Evolutionary conservation across 305 asterid species (phyloP).

Genomic region (Fraxinus baroniana): DNA sequence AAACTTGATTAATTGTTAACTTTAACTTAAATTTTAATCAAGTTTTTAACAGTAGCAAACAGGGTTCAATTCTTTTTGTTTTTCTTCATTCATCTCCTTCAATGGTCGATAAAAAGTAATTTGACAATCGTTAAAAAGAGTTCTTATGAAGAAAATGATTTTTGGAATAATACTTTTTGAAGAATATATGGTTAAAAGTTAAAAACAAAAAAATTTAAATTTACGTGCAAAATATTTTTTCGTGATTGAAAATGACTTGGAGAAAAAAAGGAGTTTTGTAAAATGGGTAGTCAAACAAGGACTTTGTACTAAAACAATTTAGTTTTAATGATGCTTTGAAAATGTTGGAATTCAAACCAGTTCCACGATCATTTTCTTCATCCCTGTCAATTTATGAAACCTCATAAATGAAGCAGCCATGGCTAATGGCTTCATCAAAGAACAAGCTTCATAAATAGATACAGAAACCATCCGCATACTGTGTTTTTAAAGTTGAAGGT

Average conservation of each 20-base stretch:
- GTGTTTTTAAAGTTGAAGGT: background rate
- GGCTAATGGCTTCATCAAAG: background rate
- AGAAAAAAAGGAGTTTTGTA: background rate
- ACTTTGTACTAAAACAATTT: background rate
- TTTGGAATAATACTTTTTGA: too few species aligned
- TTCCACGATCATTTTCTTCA: conserved; percentile 16
- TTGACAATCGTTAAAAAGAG: background rate
- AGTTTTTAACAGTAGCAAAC: background rate
- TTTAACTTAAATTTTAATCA: background rate
- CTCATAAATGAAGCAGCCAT: background rate
- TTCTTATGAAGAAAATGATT: background rate
- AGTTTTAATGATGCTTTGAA: background rate
- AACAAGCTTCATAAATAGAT: background rate
- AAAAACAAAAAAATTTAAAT: too few species aligned
- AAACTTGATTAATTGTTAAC: too few species aligned
- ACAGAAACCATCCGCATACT: background rate
- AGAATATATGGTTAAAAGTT: background rate
- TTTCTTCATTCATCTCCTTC: background rate
- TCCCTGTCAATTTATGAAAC: background rate
- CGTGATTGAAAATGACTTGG: background rate
- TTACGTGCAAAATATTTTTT: background rate
- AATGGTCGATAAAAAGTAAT: background rate
- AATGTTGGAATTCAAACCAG: background rate
- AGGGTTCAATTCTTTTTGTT: background rate
- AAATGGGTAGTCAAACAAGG: background rate